phyloP scores from a whole-genome alignment of 2,329 filamentous ascomycete species.

The Phyllosticta paracitricarpa region DNA sequence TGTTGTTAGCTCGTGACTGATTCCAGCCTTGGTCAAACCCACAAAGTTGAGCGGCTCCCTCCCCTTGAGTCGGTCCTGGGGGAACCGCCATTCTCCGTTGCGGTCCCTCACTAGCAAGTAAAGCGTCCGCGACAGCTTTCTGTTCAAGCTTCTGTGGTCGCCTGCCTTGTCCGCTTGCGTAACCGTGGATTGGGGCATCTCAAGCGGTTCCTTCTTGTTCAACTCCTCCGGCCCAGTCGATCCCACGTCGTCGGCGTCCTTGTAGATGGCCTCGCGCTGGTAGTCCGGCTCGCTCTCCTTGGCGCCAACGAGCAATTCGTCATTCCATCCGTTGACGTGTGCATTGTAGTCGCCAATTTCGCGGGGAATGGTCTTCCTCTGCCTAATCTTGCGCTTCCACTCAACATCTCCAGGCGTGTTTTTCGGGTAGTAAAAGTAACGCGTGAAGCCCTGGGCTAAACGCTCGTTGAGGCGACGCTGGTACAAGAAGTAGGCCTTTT shows the following conservation, averaged over 20 bases:
- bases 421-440: slow-evolving; percentile 90
- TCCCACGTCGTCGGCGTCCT: slow-evolving; percentile 74
- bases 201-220: slow-evolving; percentile 50
- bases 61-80: slow-evolving; percentile 56
- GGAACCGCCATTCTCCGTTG: slow-evolving; percentile 71
- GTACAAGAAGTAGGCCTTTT: slow-evolving; percentile 91
- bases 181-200: slow-evolving; percentile 57
- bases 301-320: slow-evolving; percentile 74
- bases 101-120: slow-evolving; percentile 75
- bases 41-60: slow-evolving; percentile 78
- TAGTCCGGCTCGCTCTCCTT: slow-evolving; percentile 53
- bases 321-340: slow-evolving; percentile 73
- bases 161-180: slow-evolving; percentile 69
- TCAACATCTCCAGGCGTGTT: slow-evolving; percentile 76
- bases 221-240: slow-evolving; percentile 31
- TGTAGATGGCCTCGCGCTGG: slow-evolving; percentile 58
- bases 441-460: slow-evolving; percentile 73
- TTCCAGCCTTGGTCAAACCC: slow-evolving; percentile 27
- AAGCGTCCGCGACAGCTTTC: slow-evolving; percentile 68
- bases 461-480: slow-evolving; percentile 95
- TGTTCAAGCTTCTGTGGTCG: slow-evolving; percentile 70
- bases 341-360: slow-evolving; percentile 81
- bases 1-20: not conserved
- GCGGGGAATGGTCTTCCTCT: slow-evolving; percentile 66
- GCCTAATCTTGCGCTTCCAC: slow-evolving; percentile 77